Conservation (phyloP, 176 grass and related monocot species). For the Puya raimondii region DNA sequence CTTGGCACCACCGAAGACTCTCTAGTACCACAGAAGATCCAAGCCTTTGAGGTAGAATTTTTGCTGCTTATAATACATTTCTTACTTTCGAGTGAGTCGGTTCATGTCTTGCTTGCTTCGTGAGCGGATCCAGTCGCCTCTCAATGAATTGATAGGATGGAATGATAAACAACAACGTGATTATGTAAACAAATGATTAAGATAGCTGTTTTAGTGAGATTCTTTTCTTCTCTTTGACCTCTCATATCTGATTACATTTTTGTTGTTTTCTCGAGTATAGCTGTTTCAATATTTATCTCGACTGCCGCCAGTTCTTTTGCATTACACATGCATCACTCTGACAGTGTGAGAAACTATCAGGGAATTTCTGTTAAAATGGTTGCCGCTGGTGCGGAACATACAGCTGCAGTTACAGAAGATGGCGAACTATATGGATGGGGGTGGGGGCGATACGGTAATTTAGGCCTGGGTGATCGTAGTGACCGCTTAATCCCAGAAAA, state of each 20-base stretch:
- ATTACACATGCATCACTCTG: slow-evolving; percentile 2
- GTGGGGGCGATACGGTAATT: slow-evolving; percentile 97
- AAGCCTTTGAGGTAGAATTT: slow-evolving; percentile 74
- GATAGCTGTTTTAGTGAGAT: too few species aligned
- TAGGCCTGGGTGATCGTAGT: slow-evolving; percentile 90
- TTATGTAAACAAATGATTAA: not conserved
- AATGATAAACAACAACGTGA: not conserved
- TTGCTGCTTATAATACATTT: not conserved
- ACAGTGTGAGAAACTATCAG: slow-evolving; percentile 34
- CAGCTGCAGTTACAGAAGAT: slow-evolving; percentile 91
- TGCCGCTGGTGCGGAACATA: slow-evolving; percentile 96
- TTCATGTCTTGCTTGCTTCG: not conserved
- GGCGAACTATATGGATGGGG: slow-evolving; percentile 98
- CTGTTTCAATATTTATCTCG: too few species aligned
- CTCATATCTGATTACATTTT: too few species aligned
- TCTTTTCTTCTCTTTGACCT: too few species aligned
- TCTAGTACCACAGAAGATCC: slow-evolving; percentile 83
- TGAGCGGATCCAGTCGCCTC: not conserved
- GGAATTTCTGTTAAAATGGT: slow-evolving; percentile 92
- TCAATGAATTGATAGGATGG: not conserved
- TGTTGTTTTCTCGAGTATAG: too few species aligned
- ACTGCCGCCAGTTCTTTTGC: not conserved
- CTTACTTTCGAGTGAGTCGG: not conserved
- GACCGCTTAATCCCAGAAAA: slow-evolving; percentile 80
- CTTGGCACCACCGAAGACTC: slow-evolving; percentile 95